Evolutionary conservation across 2,329 filamentous ascomycete species (phyloP), one percentile per base, ranked within the genome.

Genomic region (Camillea tinctor): DNA sequence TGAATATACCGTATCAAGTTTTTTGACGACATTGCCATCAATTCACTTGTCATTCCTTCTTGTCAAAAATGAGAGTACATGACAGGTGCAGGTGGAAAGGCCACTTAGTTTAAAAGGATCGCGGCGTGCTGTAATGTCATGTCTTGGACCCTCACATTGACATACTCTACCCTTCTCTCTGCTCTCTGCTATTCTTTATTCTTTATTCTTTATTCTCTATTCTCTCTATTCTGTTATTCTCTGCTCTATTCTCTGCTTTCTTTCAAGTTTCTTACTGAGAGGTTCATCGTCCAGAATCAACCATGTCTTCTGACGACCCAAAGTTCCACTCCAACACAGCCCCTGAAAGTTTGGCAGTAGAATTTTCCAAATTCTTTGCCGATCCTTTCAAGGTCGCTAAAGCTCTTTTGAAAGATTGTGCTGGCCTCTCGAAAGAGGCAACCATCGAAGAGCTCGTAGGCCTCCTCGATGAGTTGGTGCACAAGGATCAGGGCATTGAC

Each of bases 401-500:
- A 23, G 70, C 73, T 21, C 56, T 77, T 15, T 53, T 77, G 52
- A 76, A 70, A 53, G 72, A 76, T 54, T 70, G 63, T 56, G 56
- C 57, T 24, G 70, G 69, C 13, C 55, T 75, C 40, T 63, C 68
- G 2, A 67, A 66, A 50, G 68, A 74, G 56, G 70, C 65, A 1
- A 70, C 70, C 22, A 49, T 67, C 15, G 49, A 64, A 4, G 66
- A 78, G 54, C 58, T 77, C 13, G 64, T 66, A 4, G 67, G 58
- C 4, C 71, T 78, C 24, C 65, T 77, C 50, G 72, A 75, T 19
- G 67, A 69, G 36, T 56, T 76, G 15, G 26, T 61, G 52, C 61
- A 63, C 58, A 78, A 79, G n/a, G 83, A 83, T 2, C 76, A 83
- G 50, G 79, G 80, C 7, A 73, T 85, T 17, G 78, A 90, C 66